phyloP scores from a whole-genome alignment of 2,329 filamentous ascomycete species.

The Xylariales sp. region DNA sequence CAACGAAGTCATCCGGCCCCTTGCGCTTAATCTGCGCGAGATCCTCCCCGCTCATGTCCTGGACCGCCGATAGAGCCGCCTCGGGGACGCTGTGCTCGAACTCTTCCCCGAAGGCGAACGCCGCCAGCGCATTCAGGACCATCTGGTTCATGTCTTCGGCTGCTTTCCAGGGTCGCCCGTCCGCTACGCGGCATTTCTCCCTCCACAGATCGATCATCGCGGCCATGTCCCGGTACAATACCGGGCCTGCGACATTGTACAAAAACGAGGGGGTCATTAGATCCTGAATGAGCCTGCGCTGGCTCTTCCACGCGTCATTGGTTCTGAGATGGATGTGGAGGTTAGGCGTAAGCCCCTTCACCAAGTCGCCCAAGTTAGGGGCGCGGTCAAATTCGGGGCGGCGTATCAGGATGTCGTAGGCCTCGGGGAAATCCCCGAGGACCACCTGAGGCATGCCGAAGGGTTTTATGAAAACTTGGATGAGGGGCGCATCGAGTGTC shows the following conservation, averaged over 20 bases:
- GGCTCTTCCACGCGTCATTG: conserved; percentile 41
- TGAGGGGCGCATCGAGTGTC: conserved; percentile 42
- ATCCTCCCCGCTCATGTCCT: no score
- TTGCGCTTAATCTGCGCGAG: no score
- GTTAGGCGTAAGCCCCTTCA: neutral
- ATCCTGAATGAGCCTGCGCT: conserved; percentile 48
- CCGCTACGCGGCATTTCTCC: no score
- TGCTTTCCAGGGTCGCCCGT: no score
- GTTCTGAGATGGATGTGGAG: conserved; percentile 5
- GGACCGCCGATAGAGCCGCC: no score
- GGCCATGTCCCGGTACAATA: conserved; percentile 39
- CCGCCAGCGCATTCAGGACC: no score
- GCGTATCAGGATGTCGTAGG: conserved; percentile 51
- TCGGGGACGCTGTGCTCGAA: no score
- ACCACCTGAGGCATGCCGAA: conserved; percentile 50
- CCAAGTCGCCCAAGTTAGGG: neutral
- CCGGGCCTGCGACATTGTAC: conserved; percentile 48
- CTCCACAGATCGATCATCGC: no score
- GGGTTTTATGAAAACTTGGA: conserved; percentile 52
- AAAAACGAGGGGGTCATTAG: conserved; percentile 54
- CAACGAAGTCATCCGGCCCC: no score
- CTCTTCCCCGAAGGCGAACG: no score
- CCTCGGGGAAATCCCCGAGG: conserved; percentile 50
- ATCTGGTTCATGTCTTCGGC: no score
- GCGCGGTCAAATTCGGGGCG: conserved; percentile 32